Evolutionary conservation across 2,329 filamentous ascomycete genomes (phyloP).

Genomic region (Cadophora luteo-olivacea): DNA sequence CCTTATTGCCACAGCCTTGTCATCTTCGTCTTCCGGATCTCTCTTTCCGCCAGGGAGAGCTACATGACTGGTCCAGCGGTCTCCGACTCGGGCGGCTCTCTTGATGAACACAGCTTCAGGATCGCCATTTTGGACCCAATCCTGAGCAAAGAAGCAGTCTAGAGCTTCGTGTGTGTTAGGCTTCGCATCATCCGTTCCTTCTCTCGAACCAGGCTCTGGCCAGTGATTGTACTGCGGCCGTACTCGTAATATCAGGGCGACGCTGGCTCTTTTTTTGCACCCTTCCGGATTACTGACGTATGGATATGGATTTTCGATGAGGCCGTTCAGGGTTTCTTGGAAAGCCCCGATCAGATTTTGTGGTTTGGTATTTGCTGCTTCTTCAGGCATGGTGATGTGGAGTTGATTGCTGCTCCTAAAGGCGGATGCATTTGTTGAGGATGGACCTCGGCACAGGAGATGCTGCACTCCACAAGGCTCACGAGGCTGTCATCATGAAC

Average conservation of each 20-base stretch:
- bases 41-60: constrained; percentile 72
- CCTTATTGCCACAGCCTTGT: constrained; percentile 66
- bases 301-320: constrained; percentile 53
- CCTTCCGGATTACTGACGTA: constrained; percentile 50
- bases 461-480: constrained; percentile 9
- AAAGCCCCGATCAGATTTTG: constrained; percentile 41
- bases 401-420: background rate
- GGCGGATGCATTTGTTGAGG: background rate
- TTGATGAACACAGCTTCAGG: constrained; percentile 77
- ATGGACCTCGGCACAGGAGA: constrained; percentile 6
- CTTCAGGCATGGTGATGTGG: constrained; percentile 15
- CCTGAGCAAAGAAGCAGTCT: constrained; percentile 65
- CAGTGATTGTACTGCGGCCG: constrained; percentile 62
- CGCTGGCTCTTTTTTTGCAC: constrained; percentile 41
- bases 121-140: constrained; percentile 70
- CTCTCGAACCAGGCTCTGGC: constrained; percentile 44
- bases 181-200: constrained; percentile 36
- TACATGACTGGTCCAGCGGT: constrained; percentile 74
- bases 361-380: background rate
- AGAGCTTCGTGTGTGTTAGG: constrained; percentile 49
- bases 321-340: constrained; percentile 39
- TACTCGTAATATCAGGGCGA: constrained; percentile 68
- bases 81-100: constrained; percentile 66
- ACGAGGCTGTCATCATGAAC: constrained; percentile 11
- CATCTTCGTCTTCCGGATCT: constrained; percentile 68